Conservation (phyloP, 257 asterid species). For the Mentha longifolia region DNA sequence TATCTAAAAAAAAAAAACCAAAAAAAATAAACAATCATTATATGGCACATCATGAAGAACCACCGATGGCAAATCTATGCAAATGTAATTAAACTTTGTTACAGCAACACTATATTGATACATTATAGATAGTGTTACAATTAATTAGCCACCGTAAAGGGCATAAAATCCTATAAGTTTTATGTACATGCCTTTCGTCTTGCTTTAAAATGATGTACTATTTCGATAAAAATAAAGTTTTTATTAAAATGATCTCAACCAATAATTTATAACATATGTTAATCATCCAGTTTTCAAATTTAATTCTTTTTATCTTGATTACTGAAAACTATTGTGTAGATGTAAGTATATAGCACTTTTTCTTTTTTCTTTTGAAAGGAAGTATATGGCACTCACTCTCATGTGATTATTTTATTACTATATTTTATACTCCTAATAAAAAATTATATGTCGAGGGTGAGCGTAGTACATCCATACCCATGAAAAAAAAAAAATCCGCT, state of each 20-base stretch:
- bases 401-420: too few relatives aligned
- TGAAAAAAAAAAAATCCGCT: too few relatives aligned
- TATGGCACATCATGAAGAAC: conserved; percentile 32
- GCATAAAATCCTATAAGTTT: not conserved
- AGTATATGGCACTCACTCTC: too few relatives aligned
- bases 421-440: too few relatives aligned
- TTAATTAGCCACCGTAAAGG: not conserved
- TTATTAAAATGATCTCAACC: not conserved
- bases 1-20: too few relatives aligned
- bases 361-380: too few relatives aligned
- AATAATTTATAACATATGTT: not conserved
- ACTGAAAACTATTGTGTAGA: too few relatives aligned
- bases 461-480: too few relatives aligned
- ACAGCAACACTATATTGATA: not conserved
- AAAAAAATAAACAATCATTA: conserved; percentile 23
- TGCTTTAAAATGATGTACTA: not conserved
- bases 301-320: too few relatives aligned
- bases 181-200: not conserved
- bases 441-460: too few relatives aligned
- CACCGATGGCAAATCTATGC: conserved; percentile 1
- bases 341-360: too few relatives aligned
- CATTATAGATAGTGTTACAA: not conserved
- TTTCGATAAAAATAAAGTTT: not conserved
- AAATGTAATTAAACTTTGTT: not conserved
- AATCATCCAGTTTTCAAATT: not conserved